Conservation (phyloP, 1,284 basidiomycete species). For the Irpex sp. region DNA sequence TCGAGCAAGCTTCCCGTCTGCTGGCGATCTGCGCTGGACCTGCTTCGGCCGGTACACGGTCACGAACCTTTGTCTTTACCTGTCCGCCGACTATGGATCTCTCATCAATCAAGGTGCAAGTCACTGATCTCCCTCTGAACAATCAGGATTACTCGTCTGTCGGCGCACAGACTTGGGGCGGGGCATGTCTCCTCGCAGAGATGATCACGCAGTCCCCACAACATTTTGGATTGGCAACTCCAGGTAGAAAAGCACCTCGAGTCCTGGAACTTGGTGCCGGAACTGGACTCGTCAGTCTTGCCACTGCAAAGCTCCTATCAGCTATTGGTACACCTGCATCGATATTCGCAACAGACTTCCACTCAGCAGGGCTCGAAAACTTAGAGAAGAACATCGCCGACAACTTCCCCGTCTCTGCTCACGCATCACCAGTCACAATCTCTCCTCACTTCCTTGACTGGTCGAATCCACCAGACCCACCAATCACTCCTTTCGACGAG, state of each 20-base stretch:
- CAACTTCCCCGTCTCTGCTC: conserved; percentile 53
- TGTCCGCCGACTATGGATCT: conserved; percentile 12
- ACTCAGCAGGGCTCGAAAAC: conserved; percentile 81
- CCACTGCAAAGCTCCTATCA: conserved; percentile 61
- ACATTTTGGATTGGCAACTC: conserved; percentile 52
- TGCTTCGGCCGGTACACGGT: conserved; percentile 46
- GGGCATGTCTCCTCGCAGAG: conserved; percentile 85
- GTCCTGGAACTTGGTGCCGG: conserved; percentile 90
- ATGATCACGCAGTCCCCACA: conserved; percentile 72
- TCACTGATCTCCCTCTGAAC: conserved; percentile 82
- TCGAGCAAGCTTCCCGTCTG: conserved; percentile 62
- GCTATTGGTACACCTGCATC: conserved; percentile 31
- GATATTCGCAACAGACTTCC: conserved; percentile 85
- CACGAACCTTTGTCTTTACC: conserved; percentile 49
- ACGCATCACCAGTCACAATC: conserved; percentile 29
- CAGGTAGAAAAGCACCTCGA: conserved; percentile 43
- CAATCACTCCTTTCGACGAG: conserved; percentile 34
- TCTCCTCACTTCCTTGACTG: conserved; percentile 67
- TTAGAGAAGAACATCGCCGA: conserved; percentile 70
- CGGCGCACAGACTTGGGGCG: conserved; percentile 94
- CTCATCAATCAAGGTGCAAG: conserved; percentile 45
- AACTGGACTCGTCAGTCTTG: conserved; percentile 87
- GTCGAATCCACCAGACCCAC: conserved; percentile 44
- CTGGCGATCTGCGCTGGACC: conserved; percentile 48
- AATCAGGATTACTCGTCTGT: conserved; percentile 82